Evolutionary conservation across 2,329 filamentous ascomycete species (phyloP).

Genomic region (Paraphaeosphaeria minitans): DNA sequence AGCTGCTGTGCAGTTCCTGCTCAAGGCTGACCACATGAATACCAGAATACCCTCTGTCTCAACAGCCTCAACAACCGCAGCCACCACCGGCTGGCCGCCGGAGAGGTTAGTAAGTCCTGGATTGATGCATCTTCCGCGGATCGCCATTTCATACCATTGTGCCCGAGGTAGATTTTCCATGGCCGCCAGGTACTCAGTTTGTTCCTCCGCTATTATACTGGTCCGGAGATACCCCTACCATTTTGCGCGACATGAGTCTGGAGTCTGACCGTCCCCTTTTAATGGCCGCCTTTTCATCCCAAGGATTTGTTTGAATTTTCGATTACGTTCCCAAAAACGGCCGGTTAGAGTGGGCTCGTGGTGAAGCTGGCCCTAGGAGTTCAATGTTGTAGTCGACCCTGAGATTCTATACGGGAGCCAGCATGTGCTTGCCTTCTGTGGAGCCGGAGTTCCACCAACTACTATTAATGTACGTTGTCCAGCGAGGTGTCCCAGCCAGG

Average conservation of each 20-base stretch:
- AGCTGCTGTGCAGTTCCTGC: conserved; percentile 6
- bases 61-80: conserved; percentile 26
- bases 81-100: conserved; percentile 27
- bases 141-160: conserved; percentile 21
- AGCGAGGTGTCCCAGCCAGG: conserved; percentile 8
- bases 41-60: conserved; percentile 40
- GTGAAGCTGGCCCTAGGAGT: conserved; percentile 22
- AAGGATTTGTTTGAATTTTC: conserved; percentile 31
- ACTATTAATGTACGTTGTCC: conserved; percentile 24
- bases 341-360: conserved; percentile 30
- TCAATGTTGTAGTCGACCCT: conserved; percentile 20
- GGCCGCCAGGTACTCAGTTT: conserved; percentile 31
- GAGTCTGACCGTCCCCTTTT: conserved; percentile 36
- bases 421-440: conserved; percentile 17
- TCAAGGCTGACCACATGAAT: conserved; percentile 24
- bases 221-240: conserved; percentile 45
- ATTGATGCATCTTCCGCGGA: background rate
- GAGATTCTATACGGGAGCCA: conserved; percentile 19
- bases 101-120: conserved; percentile 15
- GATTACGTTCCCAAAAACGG: conserved; percentile 32
- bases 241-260: conserved; percentile 39
- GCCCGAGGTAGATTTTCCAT: conserved; percentile 35
- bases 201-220: conserved; percentile 37
- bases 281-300: conserved; percentile 32
- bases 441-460: conserved; percentile 17